phyloP scores from a whole-genome alignment of 2,329 filamentous ascomycete genomes.

The Chaetomium sp. region DNA sequence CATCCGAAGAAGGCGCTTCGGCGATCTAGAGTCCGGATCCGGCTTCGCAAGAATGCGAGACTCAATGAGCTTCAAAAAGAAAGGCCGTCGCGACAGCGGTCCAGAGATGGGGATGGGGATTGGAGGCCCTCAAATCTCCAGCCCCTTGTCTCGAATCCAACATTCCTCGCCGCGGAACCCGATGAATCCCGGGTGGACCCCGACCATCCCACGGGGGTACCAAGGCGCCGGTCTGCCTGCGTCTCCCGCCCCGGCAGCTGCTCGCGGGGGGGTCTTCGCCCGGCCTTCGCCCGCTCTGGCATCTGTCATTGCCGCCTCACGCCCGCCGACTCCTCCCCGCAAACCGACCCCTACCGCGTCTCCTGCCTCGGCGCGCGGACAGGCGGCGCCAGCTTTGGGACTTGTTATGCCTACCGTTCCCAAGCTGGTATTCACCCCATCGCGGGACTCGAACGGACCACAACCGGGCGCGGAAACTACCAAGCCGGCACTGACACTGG shows the following conservation, averaged over 20 bases:
- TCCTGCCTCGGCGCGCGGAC: slow-evolving; percentile 15
- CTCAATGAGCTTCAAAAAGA: slow-evolving; percentile 29
- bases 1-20: slow-evolving; percentile 33
- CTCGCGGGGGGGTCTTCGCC: slow-evolving; percentile 6
- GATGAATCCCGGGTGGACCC: slow-evolving; percentile 8
- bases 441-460: slow-evolving; percentile 13
- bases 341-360: slow-evolving; percentile 16
- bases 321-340: not conserved
- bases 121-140: slow-evolving; percentile 35
- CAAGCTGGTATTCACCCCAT: slow-evolving; percentile 17
- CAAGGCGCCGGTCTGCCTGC: slow-evolving; percentile 13
- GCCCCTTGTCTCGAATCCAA: slow-evolving; percentile 31
- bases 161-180: slow-evolving; percentile 14
- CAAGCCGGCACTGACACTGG: slow-evolving; percentile 38
- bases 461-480: slow-evolving; percentile 23
- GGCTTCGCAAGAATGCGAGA: slow-evolving; percentile 34
- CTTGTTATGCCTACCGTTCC: slow-evolving; percentile 1
- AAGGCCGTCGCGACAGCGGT: slow-evolving; percentile 15
- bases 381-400: not conserved
- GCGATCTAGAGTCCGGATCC: slow-evolving; percentile 32
- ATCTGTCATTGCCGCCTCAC: slow-evolving; percentile 2
- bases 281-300: not conserved
- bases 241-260: not conserved
- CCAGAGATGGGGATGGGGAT: not conserved
- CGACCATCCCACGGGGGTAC: not conserved